Percentiles rank a stretch among this genome's conserved stretches.
These are phyloP conservation scores for Tuctoria greenei DNA, from an alignment of 176 grass and related monocot genomes.

Conservation along the genomic window DNA sequence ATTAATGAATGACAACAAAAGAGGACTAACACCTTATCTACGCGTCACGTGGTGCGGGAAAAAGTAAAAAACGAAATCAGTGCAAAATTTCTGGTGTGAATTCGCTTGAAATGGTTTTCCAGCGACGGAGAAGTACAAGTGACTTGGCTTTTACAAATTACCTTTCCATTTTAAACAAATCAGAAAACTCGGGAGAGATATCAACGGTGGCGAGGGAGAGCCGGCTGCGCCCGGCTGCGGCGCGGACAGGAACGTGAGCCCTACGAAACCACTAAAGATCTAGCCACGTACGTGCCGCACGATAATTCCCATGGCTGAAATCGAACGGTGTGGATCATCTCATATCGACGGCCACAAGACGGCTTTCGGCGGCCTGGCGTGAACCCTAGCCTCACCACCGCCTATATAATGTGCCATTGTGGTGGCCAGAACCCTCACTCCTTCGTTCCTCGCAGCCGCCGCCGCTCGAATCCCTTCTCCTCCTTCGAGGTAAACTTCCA, in stretches of 20 bases:
- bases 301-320: neutral
- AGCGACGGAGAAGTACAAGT: too few species aligned
- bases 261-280: neutral
- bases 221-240: too few species aligned
- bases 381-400: slow-evolving; percentile 13
- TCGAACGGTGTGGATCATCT: neutral
- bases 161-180: too few species aligned
- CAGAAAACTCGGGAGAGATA: too few species aligned
- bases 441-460: neutral
- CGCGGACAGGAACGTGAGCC: neutral
- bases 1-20: too few species aligned
- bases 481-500: slow-evolving; percentile 7
- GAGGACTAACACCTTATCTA: too few species aligned
- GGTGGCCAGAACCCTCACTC: neutral
- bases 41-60: too few species aligned
- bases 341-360: neutral
- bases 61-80: too few species aligned
- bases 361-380: neutral
- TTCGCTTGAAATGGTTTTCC: too few species aligned
- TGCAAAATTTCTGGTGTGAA: too few species aligned
- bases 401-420: slow-evolving; percentile 23
- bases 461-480: neutral
- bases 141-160: too few species aligned
- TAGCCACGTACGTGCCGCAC: neutral
- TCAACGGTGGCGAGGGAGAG: too few species aligned